phyloP scores from a whole-genome alignment of 2,329 filamentous ascomycete genomes.

The Thelonectria olida region DNA sequence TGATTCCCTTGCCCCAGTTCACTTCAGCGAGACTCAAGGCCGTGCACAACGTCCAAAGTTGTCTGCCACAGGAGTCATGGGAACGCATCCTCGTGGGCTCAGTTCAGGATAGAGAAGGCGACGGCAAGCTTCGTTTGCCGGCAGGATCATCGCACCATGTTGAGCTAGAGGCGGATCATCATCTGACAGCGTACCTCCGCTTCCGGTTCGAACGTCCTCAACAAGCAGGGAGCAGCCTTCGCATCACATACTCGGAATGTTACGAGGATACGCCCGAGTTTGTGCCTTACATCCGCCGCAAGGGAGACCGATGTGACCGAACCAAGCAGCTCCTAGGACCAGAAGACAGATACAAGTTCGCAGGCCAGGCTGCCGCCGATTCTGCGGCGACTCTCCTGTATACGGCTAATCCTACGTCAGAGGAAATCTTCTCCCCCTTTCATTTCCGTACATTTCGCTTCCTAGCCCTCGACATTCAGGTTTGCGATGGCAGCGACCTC shows the following conservation, averaged over 20 bases:
- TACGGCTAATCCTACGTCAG: background rate
- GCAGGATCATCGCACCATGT: background rate
- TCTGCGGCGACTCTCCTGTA: too few species aligned
- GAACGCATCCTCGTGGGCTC: background rate
- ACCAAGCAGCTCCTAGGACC: background rate
- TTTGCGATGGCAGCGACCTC: background rate
- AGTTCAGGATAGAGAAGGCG: background rate
- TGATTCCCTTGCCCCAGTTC: background rate
- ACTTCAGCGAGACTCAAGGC: background rate
- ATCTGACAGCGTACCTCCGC: background rate
- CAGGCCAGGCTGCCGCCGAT: too few species aligned
- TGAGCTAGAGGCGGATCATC: background rate
- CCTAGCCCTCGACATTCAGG: background rate
- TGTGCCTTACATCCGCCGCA: background rate
- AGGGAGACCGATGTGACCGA: background rate
- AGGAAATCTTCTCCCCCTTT: slow-evolving; percentile 2
- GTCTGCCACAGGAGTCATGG: background rate
- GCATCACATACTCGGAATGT: slow-evolving; percentile 10
- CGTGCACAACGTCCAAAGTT: background rate
- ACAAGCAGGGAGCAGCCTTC: background rate
- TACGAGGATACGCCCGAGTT: slow-evolving; percentile 1
- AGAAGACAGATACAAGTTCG: background rate
- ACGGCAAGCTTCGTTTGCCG: background rate
- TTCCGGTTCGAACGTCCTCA: background rate
- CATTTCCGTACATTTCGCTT: slow-evolving; percentile 17